Evolutionary conservation across 805 yeast genomes (phyloP), one percentile per base, ranked within the genome.

Genomic region (Lachancea mirantina): DNA sequence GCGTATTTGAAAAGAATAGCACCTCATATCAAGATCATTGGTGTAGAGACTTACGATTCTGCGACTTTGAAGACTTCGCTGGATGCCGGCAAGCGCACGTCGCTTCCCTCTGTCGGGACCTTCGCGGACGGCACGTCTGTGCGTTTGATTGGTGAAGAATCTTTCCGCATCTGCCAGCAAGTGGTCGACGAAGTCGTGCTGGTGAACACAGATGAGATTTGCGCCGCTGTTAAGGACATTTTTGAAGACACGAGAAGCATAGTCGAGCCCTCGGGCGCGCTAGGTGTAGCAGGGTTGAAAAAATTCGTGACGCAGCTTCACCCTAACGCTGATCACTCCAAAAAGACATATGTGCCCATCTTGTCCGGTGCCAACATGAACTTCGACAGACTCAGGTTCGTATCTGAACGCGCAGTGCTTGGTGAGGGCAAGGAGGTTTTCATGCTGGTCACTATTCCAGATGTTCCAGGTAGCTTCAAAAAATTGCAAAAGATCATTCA

Each of bases 111-210:
- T n/a, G 97, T 88, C 3, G 99, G 99, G n/a, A 66, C 83, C 6
- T 92, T 92, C 61, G 98, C 98, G 14, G 99, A 92, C 58, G 99
- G 99, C 55, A 85, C 99, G 8, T 96, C 98, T 7, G 99, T 92
- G 26, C 83, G 78, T 52, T 57, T 78, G 16, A 68, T 85, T 14
- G 99, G 99, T 40, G 83, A 78, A 39, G 98, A 94, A 60, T 83
- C 95, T 8, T 92, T 84, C 68, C 70, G 92, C 49, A 70, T 89
- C 8, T 76, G 87, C 45, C 64, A 70, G 45, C 75, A 81, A 28
- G 71, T 72, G 38, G 84, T 94, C n/a, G 98, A 92, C 57, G 97
- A 85, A 42, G 78, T 88, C 25, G 78, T 88, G 4, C 66, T 72
- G 17, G 96, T 87, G 4, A 70, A 74, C 50, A 88, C 96, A 8